Base-by-base conservation (phyloP, 257 asterid species). In the Primulina huaijiensis region DNA sequence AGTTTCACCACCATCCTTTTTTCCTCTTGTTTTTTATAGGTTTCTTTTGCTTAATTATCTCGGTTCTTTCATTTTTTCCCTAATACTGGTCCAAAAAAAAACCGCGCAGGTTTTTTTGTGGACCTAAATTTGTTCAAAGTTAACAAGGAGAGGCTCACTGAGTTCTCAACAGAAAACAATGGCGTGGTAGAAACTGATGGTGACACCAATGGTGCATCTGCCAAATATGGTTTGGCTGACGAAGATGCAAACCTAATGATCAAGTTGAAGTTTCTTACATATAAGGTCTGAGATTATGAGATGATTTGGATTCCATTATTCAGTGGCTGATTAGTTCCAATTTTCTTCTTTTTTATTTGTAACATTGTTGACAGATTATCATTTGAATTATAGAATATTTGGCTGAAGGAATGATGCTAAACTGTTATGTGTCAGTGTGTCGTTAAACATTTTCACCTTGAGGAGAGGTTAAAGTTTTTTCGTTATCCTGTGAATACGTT, bases 201-300 rank as follows among this genome's bases (percentile, higher is more conserved):
- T 61, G 80, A 76, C 27, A 37, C 71, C 60, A 80, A 77, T 64
- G 85, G 74, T 55, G 72, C 78, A 53, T 72, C 81, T 31, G 76
- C 60, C 31, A 82, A 73, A 67, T 80, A 81, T 74, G 85, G 85
- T 70, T 83, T 94, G 81, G 97, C 96, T 35, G 96, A 94, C 78
- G 99, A 91, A 83, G 99, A 94, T 85, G 99, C 99, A 61, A 94
- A 94, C 82, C 75, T 94, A 85, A 94, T 94, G 99, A 82, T 91
- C 84, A 94, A 94, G 86, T 79, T 94, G 88, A 94, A 94, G 75
- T 91, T 94, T 76, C 97, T 94, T 70, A 83, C 97, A 4, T 91
- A 94, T 30, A 94, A 94, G 99, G 99, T 91, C 4, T 6, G 37
- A 23, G 7, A 4, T 33, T 33, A 69, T 69, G 68, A 20, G 67